Percentiles rank a stretch among this genome's conserved stretches.
phyloP scores from a whole-genome alignment of 2,329 filamentous ascomycete genomes.

The Arachnomyces sp. region DNA sequence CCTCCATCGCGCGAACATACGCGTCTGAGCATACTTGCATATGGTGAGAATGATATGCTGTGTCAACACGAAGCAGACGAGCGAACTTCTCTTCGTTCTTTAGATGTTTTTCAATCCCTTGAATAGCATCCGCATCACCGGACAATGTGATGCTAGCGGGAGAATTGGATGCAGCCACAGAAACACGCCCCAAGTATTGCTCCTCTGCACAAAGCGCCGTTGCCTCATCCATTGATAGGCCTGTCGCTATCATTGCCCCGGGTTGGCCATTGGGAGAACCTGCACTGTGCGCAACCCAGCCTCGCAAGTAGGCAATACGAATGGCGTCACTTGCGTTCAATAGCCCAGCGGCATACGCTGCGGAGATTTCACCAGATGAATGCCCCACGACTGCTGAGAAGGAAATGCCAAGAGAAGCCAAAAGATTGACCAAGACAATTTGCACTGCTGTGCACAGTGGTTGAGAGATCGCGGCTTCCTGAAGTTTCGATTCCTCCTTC shows the following conservation, averaged over 20 bases:
- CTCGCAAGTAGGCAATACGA: conserved; percentile 39
- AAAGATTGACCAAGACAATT: conserved; percentile 14
- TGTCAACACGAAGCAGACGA: conserved; percentile 33
- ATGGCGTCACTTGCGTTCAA: conserved; percentile 37
- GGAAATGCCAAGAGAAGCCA: conserved; percentile 21
- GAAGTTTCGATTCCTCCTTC: conserved; percentile 1
- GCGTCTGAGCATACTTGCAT: conserved; percentile 21
- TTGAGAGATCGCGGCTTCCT: conserved; percentile 9
- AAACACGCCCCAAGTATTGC: conserved; percentile 20
- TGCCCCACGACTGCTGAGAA: conserved; percentile 38
- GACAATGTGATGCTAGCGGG: conserved; percentile 37
- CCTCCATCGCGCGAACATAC: conserved; percentile 11
- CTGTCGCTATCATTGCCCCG: conserved; percentile 45
- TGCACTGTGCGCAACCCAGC: conserved; percentile 22
- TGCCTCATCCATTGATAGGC: conserved; percentile 30
- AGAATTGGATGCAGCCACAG: conserved; percentile 33
- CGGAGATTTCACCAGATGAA: conserved; percentile 43
- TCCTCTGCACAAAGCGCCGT: conserved; percentile 19
- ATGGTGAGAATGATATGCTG: conserved; percentile 39
- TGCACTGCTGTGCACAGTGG: conserved; percentile 19
- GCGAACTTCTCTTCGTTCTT: conserved; percentile 31
- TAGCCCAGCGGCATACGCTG: conserved; percentile 42
- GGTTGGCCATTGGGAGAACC: conserved; percentile 7
- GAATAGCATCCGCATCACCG: conserved; percentile 32
- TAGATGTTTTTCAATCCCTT: conserved; percentile 22